Evolutionary conservation across 495 filamentous ascomycete genomes (phyloP).

Genomic region (Tuber calosporum): DNA sequence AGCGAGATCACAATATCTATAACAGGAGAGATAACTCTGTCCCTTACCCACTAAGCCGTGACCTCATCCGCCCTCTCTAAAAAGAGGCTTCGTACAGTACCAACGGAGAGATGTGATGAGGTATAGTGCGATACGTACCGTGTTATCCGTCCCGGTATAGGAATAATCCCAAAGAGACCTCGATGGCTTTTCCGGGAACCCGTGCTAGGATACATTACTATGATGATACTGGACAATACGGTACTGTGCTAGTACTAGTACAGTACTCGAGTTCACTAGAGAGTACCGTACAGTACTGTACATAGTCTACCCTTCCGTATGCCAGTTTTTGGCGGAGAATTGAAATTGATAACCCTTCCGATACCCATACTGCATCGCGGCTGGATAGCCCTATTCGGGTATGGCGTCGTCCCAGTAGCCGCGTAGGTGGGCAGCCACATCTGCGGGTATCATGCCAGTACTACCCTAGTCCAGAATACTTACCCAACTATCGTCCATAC

Average conservation of each 20-base stretch:
- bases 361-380: background rate
- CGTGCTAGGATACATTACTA: background rate
- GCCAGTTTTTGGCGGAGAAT: no score
- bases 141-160: background rate
- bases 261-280: no score
- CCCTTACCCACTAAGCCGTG: background rate
- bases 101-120: background rate
- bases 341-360: no score
- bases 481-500: background rate
- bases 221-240: background rate
- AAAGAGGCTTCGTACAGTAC: background rate
- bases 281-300: no score
- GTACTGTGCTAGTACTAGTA: no score
- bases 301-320: no score
- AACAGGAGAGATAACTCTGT: background rate
- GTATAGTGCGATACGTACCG: background rate
- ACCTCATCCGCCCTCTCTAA: background rate
- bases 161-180: background rate
- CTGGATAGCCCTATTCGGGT: background rate
- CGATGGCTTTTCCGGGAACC: background rate
- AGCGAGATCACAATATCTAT: background rate
- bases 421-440: background rate
- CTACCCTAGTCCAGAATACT: no score
- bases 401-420: background rate
- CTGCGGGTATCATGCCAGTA: no score